Evolutionary conservation across 2,329 filamentous ascomycete genomes (phyloP).

Genomic region (Mariannaea elegans): DNA sequence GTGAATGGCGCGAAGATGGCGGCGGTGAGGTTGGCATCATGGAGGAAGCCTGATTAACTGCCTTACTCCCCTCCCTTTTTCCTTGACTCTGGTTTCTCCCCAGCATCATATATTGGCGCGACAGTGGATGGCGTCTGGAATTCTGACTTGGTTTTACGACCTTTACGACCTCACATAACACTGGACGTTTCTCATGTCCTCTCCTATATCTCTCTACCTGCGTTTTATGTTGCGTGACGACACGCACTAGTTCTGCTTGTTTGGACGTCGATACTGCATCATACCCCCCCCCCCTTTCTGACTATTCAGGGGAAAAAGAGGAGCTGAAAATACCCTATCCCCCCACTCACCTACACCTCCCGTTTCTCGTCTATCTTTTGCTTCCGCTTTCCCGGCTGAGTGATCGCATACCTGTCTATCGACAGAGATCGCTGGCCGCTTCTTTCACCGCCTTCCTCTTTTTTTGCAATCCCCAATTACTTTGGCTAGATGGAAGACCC

Average conservation of each 20-base stretch:
- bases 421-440: slow-evolving; percentile 10
- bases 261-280: slow-evolving; percentile 32
- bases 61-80: slow-evolving; percentile 8
- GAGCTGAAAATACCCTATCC: slow-evolving; percentile 36
- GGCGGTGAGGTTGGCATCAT: slow-evolving; percentile 75
- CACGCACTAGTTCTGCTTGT: slow-evolving; percentile 29
- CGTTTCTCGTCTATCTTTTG: neutral
- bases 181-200: slow-evolving; percentile 33
- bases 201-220: slow-evolving; percentile 18
- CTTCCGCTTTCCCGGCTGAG: slow-evolving; percentile 10
- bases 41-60: slow-evolving; percentile 60
- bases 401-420: slow-evolving; percentile 1
- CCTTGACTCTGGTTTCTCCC: slow-evolving; percentile 21
- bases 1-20: slow-evolving; percentile 90
- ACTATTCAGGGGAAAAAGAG: slow-evolving; percentile 12
- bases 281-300: slow-evolving; percentile 6
- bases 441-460: slow-evolving; percentile 8
- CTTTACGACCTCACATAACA: slow-evolving; percentile 34
- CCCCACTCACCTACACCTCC: neutral
- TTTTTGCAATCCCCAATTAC: slow-evolving; percentile 7
- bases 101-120: slow-evolving; percentile 26
- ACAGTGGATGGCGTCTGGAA: slow-evolving; percentile 33
- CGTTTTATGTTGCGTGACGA: slow-evolving; percentile 24
- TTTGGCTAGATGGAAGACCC: slow-evolving; percentile 16
- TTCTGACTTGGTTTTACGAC: slow-evolving; percentile 38